A percentile compares a stretch with the other conserved stretches of the same genome.
phyloP scores from a whole-genome alignment of 169 alveolate genomes.

The Miamiensis avidus region DNA sequence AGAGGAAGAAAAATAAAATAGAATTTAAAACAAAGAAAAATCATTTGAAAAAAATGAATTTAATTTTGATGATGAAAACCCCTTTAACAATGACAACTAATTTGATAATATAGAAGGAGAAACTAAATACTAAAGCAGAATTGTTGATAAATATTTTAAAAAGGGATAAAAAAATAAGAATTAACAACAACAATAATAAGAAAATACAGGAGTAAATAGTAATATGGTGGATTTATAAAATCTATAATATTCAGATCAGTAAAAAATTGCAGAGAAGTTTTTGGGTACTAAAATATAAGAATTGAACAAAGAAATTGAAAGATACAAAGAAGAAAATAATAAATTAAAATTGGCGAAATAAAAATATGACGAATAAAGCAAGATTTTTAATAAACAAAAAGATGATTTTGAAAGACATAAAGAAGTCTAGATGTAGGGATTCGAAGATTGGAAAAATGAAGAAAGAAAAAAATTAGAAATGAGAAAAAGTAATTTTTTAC shows the following conservation, averaged over 20 bases:
- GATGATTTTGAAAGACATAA: conserved; percentile 34
- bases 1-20: too few species aligned
- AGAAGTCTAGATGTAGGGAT: conserved; percentile 19
- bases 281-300: conserved; percentile 14
- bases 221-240: too few species aligned
- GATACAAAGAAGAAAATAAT: conserved; percentile 41
- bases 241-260: too few species aligned
- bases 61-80: not conserved
- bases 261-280: not conserved
- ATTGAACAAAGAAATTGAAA: conserved; percentile 20
- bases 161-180: too few species aligned
- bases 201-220: too few species aligned
- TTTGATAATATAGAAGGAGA: not conserved
- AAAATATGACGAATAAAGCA: conserved; percentile 36
- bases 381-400: conserved; percentile 16
- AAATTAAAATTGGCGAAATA: conserved; percentile 32
- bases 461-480: conserved; percentile 38
- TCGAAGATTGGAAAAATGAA: conserved; percentile 46
- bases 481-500: conserved; percentile 31
- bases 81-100: not conserved
- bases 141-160: too few species aligned
- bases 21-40: too few species aligned
- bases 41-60: not conserved
- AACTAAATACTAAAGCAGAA: not conserved
- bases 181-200: too few species aligned